These are phyloP conservation scores for Thraustochytrium aureum DNA, from an alignment of 352 stramenopile genomes.

Conservation along the genomic window DNA sequence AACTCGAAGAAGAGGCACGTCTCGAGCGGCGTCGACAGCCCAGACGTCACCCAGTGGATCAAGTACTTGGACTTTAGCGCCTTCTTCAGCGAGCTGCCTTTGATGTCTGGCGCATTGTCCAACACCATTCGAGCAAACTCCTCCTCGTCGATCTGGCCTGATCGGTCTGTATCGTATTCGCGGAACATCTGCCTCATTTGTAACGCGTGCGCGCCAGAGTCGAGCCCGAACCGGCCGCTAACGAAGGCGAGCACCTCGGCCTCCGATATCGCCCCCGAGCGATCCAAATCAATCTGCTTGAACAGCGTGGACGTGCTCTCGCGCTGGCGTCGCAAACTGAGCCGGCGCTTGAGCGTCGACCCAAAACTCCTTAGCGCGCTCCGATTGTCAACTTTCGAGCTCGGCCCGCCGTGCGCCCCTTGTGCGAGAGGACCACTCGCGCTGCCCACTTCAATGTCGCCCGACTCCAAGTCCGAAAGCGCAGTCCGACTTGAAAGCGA, in stretches of 20 bases:
- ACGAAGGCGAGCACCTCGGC: conserved; percentile 14
- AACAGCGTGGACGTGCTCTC: conserved; percentile 6
- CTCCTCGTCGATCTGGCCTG: conserved; percentile 1
- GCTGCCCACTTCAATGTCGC: too few species aligned
- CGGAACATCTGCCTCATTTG: conserved; percentile 17
- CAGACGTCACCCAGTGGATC: conserved; percentile 7
- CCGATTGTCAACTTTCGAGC: too few species aligned
- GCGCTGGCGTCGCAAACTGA: too few species aligned
- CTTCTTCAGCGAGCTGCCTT: neutral
- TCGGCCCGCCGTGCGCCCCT: too few species aligned
- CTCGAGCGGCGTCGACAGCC: conserved; percentile 10
- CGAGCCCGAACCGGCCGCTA: neutral
- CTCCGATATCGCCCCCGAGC: neutral
- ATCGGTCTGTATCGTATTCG: conserved; percentile 29
- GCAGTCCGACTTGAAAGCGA: too few species aligned
- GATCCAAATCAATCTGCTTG: neutral
- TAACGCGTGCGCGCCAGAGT: conserved; percentile 7
- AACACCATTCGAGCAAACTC: conserved; percentile 7
- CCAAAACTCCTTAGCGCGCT: too few species aligned
- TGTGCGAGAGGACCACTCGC: too few species aligned
- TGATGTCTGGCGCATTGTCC: conserved; percentile 15
- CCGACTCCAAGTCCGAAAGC: too few species aligned
- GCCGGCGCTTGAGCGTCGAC: too few species aligned
- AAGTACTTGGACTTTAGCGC: conserved; percentile 33
- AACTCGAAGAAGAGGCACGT: conserved; percentile 34